A percentile compares a stretch with the other conserved stretches of the same genome.
Evolutionary conservation across 2,329 filamentous ascomycete species (phyloP).

Genomic region (Diaporthe citrichinensis): DNA sequence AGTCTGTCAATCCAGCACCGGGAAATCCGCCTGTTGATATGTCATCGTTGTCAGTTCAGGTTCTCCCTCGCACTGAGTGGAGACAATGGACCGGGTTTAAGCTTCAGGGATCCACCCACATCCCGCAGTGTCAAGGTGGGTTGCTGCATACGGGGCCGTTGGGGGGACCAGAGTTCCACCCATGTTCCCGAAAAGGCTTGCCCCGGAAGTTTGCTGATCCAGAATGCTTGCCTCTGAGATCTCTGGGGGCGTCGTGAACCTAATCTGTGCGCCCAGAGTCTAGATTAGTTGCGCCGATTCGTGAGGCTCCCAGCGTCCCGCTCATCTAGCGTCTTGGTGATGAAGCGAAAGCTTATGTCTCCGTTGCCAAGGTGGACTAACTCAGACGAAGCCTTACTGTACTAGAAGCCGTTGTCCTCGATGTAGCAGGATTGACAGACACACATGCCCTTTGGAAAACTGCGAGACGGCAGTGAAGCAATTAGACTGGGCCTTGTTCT

Average conservation of each 20-base stretch:
- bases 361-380: neutral
- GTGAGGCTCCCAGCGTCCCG: slow-evolving; percentile 14
- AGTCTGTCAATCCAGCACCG: neutral
- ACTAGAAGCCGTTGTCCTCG: neutral
- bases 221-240: slow-evolving; percentile 14
- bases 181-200: neutral
- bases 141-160: neutral
- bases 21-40: slow-evolving; percentile 13
- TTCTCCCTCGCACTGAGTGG: neutral
- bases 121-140: slow-evolving; percentile 4
- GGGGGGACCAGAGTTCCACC: neutral
- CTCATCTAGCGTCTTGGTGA: slow-evolving; percentile 10
- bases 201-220: slow-evolving; percentile 17
- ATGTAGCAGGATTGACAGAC: neutral
- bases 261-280: slow-evolving; percentile 26
- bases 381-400: neutral
- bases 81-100: slow-evolving; percentile 1
- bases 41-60: slow-evolving; percentile 1
- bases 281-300: slow-evolving; percentile 10
- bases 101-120: slow-evolving; percentile 26
- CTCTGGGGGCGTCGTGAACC: slow-evolving; percentile 17
- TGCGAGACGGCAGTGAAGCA: slow-evolving; percentile 10
- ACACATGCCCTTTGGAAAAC: neutral
- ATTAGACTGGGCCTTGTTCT: neutral
- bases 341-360: slow-evolving; percentile 23